Percentiles rank a stretch among this genome's conserved stretches.
Evolutionary conservation across 176 grass and related monocot species (phyloP).

Genomic region (Chloris gayana): DNA sequence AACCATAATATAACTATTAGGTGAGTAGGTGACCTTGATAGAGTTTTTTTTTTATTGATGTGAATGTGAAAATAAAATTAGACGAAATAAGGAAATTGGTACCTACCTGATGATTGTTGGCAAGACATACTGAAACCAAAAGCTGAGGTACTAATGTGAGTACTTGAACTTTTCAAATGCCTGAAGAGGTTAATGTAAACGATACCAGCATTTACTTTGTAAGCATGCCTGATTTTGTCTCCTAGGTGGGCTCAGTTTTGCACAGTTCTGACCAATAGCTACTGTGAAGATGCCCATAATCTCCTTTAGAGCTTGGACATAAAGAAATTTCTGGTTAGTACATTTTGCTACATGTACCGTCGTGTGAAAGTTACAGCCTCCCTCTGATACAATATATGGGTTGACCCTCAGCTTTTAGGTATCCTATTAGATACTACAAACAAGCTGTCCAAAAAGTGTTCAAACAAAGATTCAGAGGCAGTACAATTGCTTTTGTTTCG

Average conservation of each 20-base stretch:
- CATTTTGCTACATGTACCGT: slow-evolving; percentile 20
- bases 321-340: slow-evolving; percentile 70
- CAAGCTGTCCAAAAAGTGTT: slow-evolving; percentile 53
- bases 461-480: slow-evolving; percentile 67
- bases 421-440: slow-evolving; percentile 66
- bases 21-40: too few relatives aligned
- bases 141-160: slow-evolving; percentile 47
- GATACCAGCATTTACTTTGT: slow-evolving; percentile 44
- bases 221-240: slow-evolving; percentile 43
- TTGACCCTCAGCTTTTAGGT: slow-evolving; percentile 61
- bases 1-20: too few relatives aligned
- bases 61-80: too few relatives aligned
- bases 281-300: slow-evolving; percentile 58
- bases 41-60: too few relatives aligned
- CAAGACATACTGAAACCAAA: slow-evolving; percentile 72
- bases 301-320: slow-evolving; percentile 54
- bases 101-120: too few relatives aligned
- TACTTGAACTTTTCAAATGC: slow-evolving; percentile 27
- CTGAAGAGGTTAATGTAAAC: slow-evolving; percentile 7
- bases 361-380: background rate
- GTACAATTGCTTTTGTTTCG: slow-evolving; percentile 53
- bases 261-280: slow-evolving; percentile 54
- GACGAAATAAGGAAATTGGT: too few relatives aligned
- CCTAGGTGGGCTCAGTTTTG: slow-evolving; percentile 61
- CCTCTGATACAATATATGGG: slow-evolving; percentile 5